Evolutionary conservation across 2,329 filamentous ascomycete species (phyloP), one percentile per base, ranked within the genome.

Genomic region (Drechmeria coniospora): DNA sequence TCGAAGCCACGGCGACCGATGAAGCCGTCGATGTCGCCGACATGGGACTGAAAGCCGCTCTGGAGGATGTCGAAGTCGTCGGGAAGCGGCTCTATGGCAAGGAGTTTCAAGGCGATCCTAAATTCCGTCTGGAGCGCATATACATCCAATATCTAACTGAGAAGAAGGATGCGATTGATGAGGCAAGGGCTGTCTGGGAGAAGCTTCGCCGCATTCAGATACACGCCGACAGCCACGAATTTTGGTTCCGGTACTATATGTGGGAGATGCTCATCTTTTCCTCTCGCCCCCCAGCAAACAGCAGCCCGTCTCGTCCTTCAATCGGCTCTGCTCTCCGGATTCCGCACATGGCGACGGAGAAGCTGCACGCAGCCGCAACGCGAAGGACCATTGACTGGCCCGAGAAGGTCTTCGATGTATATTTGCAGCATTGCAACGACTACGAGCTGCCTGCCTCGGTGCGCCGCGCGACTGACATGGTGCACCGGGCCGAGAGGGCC

Each of bases 71-170:
- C 16, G 70, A 79, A 30, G 70, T 86, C 26, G 83, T 82, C 34
- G 79, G 79, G 38, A 77, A 79, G 51, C 59, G 69, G 33, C 68
- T 80, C 14, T 81, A 86, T 43, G 82, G 79, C 30, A 64, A 68
- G 18, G 61, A 67, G 11, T 92, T 83, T 49, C 68, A 78, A 37
- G 83, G 83, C n/a, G 87, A 98, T 46, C 80, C 84, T 1, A 70
- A 78, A 25, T 95, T 84, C 49, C 77, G 86, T 8, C 67, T 95
- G 5, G 84, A 95, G 51, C 76, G 82, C 30, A 92, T 94, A 31
- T 78, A 90, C 37, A 87, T 94, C 41, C 84, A 92, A 46, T 93
- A 87, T 46, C 64, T 92, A 26, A 86, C 81, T 4, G 81, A 93
- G 48, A 82, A 79, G 40, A 83, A 82, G 38, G 74, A 74, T 15